These are phyloP conservation scores for Acer yangbiense DNA, from an alignment of 345 rosid species.

Conservation along the genomic window DNA sequence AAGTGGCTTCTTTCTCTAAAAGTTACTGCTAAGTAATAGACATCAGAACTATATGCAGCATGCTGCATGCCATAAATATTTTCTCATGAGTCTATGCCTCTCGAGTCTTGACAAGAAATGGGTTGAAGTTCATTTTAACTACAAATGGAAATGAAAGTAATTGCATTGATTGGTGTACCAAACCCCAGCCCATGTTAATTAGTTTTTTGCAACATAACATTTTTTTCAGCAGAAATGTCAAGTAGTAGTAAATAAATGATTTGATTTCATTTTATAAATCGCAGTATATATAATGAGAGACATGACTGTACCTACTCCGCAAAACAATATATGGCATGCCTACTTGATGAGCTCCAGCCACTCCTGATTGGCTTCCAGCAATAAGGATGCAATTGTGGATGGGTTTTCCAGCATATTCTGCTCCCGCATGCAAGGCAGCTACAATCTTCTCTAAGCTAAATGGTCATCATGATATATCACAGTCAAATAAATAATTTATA, in stretches of 20 bases:
- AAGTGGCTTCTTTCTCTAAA: background rate
- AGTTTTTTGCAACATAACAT: background rate
- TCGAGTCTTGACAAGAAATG: background rate
- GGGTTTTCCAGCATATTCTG: conserved; percentile 64
- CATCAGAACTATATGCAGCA: background rate
- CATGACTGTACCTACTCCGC: conserved; percentile 72
- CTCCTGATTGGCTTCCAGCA: conserved; percentile 86
- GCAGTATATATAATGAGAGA: background rate
- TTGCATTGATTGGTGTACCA: background rate
- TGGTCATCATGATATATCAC: conserved; percentile 1
- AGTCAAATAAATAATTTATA: conserved; percentile 10
- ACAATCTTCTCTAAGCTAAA: conserved; percentile 73
- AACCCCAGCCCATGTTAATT: background rate
- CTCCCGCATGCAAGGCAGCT: conserved; percentile 84
- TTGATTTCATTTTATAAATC: background rate
- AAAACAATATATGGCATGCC: conserved; percentile 89
- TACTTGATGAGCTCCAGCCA: conserved; percentile 69
- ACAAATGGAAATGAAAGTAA: background rate
- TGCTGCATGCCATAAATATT: background rate
- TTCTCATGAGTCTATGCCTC: background rate
- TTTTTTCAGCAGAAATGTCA: background rate
- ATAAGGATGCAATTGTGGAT: conserved; percentile 72
- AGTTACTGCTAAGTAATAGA: background rate
- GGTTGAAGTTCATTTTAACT: background rate
- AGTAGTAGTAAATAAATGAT: background rate